phyloP scores from a whole-genome alignment of 192 early-diverging fungal genomes.

The Lunasporangiospora selenospora region DNA sequence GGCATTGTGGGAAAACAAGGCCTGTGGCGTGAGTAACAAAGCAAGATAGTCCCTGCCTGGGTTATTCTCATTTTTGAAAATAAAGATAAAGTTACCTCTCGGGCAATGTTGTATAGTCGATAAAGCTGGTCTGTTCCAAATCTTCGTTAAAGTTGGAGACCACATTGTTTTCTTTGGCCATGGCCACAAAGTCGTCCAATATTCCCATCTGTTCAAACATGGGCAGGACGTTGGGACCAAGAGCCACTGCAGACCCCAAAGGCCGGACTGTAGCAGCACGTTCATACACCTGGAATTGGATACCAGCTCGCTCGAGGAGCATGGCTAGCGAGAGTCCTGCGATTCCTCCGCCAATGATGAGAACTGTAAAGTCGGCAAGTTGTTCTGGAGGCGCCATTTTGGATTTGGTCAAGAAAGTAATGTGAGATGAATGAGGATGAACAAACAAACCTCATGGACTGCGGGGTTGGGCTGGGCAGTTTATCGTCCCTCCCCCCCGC shows the following conservation, averaged over 20 bases:
- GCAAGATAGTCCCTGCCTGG: too few species aligned
- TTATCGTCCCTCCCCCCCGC: too few species aligned
- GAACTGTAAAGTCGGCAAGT: constrained; percentile 9
- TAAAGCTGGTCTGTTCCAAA: constrained; percentile 2
- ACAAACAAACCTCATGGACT: too few species aligned
- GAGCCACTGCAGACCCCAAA: constrained; percentile 12
- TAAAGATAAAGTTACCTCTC: background rate
- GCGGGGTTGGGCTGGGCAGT: too few species aligned
- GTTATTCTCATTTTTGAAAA: too few species aligned
- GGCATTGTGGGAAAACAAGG: too few species aligned
- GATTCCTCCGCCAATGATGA: constrained; percentile 40
- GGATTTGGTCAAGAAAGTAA: background rate
- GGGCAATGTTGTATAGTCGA: constrained; percentile 1
- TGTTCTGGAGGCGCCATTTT: too few species aligned
- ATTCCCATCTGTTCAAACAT: constrained; percentile 24
- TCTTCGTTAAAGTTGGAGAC: constrained; percentile 17
- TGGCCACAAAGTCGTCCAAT: background rate
- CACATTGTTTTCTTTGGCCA: constrained; percentile 7
- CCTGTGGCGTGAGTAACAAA: too few species aligned
- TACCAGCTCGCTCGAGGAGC: constrained; percentile 29
- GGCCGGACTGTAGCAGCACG: constrained; percentile 2
- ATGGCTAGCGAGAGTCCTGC: constrained; percentile 22
- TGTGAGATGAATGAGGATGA: background rate
- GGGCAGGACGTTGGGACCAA: constrained; percentile 15
- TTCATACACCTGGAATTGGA: constrained; percentile 20